Evolutionary conservation across 208 protist species (phyloP).

Genomic region (Trichomonas tenax): DNA sequence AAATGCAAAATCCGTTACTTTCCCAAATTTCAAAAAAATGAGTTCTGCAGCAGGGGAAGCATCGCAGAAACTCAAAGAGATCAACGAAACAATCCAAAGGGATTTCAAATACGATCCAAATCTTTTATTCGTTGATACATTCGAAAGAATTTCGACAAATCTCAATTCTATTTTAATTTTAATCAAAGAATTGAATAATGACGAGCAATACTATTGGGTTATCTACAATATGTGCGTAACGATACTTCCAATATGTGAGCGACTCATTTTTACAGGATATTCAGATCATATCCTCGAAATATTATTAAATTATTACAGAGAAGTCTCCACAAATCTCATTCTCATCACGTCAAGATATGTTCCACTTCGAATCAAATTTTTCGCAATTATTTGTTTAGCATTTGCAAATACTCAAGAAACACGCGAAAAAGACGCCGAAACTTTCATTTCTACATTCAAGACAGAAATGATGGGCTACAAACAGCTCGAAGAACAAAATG

Average conservation of each 20-base stretch:
- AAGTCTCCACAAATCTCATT: neutral
- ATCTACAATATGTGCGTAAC: neutral
- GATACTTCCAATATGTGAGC: neutral
- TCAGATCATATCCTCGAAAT: slow-evolving; percentile 17
- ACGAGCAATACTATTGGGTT: neutral
- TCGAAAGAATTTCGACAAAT: neutral
- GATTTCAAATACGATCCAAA: slow-evolving; percentile 2
- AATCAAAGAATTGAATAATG: neutral
- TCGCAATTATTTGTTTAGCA: neutral
- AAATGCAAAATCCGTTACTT: neutral
- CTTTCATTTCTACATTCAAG: neutral
- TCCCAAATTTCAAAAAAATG: neutral
- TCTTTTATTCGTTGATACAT: neutral
- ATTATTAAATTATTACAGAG: neutral
- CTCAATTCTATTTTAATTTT: neutral
- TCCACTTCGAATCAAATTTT: neutral
- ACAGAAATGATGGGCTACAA: neutral
- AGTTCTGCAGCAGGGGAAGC: neutral
- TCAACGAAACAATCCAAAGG: neutral
- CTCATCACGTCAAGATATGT: neutral
- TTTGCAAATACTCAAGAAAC: slow-evolving; percentile 7
- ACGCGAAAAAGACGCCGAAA: neutral
- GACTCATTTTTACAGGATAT: neutral
- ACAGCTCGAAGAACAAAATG: neutral
- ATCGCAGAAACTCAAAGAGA: neutral